phyloP scores from a whole-genome alignment of 2,329 filamentous ascomycete genomes.

The Aurifilum marmelostoma region DNA sequence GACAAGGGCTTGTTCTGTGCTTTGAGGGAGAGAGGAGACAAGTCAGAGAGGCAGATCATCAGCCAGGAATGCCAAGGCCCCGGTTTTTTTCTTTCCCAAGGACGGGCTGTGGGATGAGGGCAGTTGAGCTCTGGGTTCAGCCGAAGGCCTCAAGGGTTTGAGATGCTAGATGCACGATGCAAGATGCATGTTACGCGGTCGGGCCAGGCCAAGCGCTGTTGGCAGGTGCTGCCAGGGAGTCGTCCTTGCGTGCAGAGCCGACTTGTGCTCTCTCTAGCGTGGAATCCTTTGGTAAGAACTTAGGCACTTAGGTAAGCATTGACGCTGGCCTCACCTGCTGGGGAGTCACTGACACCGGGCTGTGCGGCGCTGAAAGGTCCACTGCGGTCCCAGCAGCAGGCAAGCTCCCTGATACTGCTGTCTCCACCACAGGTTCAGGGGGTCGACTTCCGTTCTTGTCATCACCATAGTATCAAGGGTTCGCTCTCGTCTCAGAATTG shows the following conservation, averaged over 20 bases:
- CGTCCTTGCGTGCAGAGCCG: too few species aligned
- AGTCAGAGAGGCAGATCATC: neutral
- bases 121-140: constrained; percentile 2
- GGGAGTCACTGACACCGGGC: neutral
- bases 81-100: neutral
- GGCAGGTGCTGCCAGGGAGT: too few species aligned
- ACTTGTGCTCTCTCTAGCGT: too few species aligned
- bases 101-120: constrained; percentile 2
- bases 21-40: neutral
- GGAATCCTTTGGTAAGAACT: neutral
- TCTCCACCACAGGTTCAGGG: neutral
- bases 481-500: constrained; percentile 1
- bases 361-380: neutral
- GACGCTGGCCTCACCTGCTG: constrained; percentile 1
- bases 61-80: neutral
- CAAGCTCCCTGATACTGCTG: neutral
- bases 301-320: constrained; percentile 6
- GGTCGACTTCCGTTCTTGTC: neutral
- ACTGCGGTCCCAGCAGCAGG: neutral
- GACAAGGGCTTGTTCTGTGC: neutral
- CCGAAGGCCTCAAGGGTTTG: neutral
- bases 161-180: constrained; percentile 2
- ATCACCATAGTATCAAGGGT: too few species aligned
- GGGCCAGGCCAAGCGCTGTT: neutral
- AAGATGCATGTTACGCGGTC: neutral